Conservation (phyloP, 352 stramenopile species). For the Pilasporangium apinafurcum region DNA sequence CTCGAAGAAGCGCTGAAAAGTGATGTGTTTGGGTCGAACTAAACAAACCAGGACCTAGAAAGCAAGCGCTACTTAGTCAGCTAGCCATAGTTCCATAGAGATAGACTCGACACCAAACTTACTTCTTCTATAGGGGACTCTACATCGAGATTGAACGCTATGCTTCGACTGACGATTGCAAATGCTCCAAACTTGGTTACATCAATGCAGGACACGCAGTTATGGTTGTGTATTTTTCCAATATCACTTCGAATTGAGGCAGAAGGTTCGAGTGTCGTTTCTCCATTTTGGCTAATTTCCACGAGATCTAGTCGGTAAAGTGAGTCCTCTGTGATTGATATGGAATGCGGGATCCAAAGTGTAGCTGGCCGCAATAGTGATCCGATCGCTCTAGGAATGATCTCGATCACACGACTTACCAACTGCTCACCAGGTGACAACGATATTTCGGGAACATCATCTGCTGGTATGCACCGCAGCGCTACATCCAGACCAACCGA, state of each 20-base stretch:
- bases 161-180: constrained; percentile 5
- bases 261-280: no score
- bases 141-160: constrained; percentile 3
- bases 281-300: constrained; percentile 6
- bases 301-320: constrained; percentile 14
- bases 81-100: no score
- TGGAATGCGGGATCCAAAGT: constrained; percentile 21
- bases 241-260: no score
- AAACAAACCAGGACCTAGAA: constrained; percentile 3
- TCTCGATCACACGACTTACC: constrained; percentile 35
- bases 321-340: constrained; percentile 3
- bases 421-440: constrained; percentile 21
- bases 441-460: no score
- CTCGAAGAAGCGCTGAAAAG: background rate
- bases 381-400: constrained; percentile 26
- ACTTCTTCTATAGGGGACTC: constrained; percentile 10
- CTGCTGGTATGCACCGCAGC: constrained; percentile 7
- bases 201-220: no score
- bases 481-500: constrained; percentile 42
- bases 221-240: no score
- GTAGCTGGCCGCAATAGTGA: constrained; percentile 15
- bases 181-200: constrained; percentile 4
- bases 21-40: constrained; percentile 5
- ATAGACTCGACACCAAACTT: no score
- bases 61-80: background rate